A percentile compares a stretch with the other conserved stretches of the same genome.
phyloP scores from a whole-genome alignment of 495 filamentous ascomycete genomes.

The Penicillium simplicissimum region DNA sequence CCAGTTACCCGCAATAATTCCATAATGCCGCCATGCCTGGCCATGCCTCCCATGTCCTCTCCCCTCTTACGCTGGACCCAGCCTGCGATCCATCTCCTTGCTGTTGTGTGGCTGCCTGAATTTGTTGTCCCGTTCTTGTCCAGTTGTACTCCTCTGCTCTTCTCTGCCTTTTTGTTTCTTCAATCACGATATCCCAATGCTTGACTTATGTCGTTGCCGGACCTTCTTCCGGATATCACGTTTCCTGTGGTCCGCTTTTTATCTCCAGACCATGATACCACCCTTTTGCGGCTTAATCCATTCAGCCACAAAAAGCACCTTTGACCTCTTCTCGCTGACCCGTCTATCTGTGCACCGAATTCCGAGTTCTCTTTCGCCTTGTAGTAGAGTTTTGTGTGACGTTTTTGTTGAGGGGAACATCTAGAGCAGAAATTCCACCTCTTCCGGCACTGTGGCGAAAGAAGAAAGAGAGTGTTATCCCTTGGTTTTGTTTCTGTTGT shows the following conservation, averaged over 20 bases:
- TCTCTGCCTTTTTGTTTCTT: conserved; percentile 1
- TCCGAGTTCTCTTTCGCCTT: conserved; percentile 20
- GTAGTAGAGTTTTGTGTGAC: conserved; percentile 37
- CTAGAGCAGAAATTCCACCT: conserved; percentile 4
- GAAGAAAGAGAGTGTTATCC: not conserved
- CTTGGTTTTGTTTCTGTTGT: not conserved
- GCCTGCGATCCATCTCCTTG: conserved; percentile 22
- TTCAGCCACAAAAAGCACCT: conserved; percentile 40
- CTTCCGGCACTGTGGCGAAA: not conserved
- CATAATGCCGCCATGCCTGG: conserved; percentile 8
- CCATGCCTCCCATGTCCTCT: conserved; percentile 5
- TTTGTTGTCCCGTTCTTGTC: not conserved
- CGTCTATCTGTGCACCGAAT: not conserved
- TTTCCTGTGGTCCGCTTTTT: conserved; percentile 15
- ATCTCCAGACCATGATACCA: conserved; percentile 47
- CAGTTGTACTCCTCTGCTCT: conserved; percentile 1
- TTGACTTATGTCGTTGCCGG: conserved; percentile 39
- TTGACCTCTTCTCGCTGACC: conserved; percentile 35
- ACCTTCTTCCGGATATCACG: conserved; percentile 22
- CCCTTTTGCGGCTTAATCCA: conserved; percentile 36
- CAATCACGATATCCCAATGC: conserved; percentile 43
- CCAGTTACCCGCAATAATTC: conserved; percentile 48
- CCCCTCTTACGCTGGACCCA: conserved; percentile 24
- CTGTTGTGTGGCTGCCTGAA: conserved; percentile 11
- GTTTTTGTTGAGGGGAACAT: conserved; percentile 6